Evolutionary conservation across 2,329 filamentous ascomycete species (phyloP).

Genomic region (Pestalotiopsis sp.): DNA sequence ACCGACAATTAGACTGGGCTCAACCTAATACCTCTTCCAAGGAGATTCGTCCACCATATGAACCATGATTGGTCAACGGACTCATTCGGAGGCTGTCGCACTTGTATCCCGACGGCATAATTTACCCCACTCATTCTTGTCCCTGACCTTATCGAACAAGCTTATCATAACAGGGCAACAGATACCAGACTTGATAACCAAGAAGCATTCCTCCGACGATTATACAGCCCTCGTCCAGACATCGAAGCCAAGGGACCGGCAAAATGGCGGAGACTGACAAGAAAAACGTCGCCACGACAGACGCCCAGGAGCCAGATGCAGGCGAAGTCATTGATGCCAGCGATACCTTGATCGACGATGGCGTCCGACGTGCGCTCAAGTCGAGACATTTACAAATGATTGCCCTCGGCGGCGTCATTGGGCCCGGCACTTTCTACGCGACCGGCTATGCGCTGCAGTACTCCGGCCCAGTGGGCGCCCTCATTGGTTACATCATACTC

Average conservation of each 20-base stretch:
- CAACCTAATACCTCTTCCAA: neutral
- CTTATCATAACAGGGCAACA: neutral
- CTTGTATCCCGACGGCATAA: neutral
- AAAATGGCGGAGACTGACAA: neutral
- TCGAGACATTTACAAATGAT: constrained; percentile 29
- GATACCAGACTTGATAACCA: neutral
- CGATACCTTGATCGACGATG: neutral
- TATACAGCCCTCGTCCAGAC: neutral
- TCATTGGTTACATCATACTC: constrained; percentile 32
- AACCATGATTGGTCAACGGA: neutral
- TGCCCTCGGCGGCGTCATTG: constrained; percentile 28
- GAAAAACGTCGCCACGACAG: neutral
- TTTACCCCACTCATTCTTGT: neutral
- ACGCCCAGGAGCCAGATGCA: neutral
- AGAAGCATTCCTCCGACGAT: neutral
- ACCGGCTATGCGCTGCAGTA: constrained; percentile 30
- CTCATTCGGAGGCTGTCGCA: neutral
- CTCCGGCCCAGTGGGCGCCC: constrained; percentile 30
- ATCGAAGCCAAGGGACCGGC: neutral
- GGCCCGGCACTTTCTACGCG: constrained; percentile 27
- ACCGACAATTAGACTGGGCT: neutral
- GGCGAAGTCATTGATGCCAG: neutral
- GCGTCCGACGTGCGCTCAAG: constrained; percentile 19
- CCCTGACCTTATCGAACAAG: neutral
- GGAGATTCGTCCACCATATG: neutral